A percentile compares a stretch with the other conserved stretches of the same genome.
Evolutionary conservation across 306 rosid genomes (phyloP).

Genomic region (Hippophae rhamnoides): DNA sequence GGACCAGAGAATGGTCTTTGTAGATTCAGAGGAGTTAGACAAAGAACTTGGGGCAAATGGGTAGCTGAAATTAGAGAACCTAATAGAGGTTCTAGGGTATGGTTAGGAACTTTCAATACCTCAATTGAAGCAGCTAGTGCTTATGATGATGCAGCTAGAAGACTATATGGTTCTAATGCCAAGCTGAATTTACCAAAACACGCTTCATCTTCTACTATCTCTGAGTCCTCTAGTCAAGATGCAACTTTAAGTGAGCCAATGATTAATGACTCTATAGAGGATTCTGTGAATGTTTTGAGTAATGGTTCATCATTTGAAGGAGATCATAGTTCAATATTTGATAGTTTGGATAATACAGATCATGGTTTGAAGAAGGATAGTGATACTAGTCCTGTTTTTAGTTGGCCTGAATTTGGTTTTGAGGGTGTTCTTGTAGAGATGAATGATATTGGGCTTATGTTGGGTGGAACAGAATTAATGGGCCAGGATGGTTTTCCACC

Average conservation of each 20-base stretch:
- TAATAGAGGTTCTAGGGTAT: constrained; percentile 20
- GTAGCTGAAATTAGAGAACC: constrained; percentile 29
- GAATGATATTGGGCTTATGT: constrained; percentile 4
- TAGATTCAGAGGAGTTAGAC: constrained; percentile 27
- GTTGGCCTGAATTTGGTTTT: constrained; percentile 5
- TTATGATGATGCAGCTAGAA: constrained; percentile 22
- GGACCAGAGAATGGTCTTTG: constrained; percentile 22
- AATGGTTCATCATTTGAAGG: not conserved
- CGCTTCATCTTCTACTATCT: not conserved
- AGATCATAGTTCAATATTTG: not conserved
- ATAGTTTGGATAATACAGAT: not conserved
- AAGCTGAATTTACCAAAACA: constrained; percentile 20
- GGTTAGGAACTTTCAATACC: constrained; percentile 31
- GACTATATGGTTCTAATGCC: constrained; percentile 19
- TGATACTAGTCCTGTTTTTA: not conserved
- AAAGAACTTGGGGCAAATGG: constrained; percentile 36
- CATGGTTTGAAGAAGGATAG: not conserved
- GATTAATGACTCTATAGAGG: not conserved
- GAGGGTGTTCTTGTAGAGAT: constrained; percentile 6
- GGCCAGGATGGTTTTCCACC: constrained; percentile 3
- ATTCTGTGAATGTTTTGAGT: not conserved
- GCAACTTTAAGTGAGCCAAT: not conserved
- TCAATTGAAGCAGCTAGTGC: constrained; percentile 24
- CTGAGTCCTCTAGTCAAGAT: not conserved
- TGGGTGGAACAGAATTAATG: constrained; percentile 8